Evolutionary conservation across 495 filamentous ascomycete genomes (phyloP).

Genomic region (Hypoxylon trugodes): DNA sequence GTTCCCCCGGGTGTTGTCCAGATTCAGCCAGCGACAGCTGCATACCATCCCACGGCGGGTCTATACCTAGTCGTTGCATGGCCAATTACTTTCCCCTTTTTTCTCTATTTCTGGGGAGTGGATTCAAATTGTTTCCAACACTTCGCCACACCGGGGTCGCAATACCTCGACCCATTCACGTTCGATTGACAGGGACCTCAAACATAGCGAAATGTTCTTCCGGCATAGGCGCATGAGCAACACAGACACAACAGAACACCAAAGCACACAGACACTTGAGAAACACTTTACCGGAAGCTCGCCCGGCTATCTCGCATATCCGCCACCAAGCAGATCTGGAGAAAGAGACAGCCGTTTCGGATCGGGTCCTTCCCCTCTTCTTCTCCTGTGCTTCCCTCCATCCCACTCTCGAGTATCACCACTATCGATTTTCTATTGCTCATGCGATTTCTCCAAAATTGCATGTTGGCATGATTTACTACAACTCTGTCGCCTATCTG

Average conservation of each 20-base stretch:
- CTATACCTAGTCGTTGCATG: background rate
- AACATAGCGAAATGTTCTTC: constrained; percentile 9
- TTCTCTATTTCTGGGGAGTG: constrained; percentile 7
- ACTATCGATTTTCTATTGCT: constrained; percentile 12
- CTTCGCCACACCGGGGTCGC: constrained; percentile 31
- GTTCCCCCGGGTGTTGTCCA: constrained; percentile 12
- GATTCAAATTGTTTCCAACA: constrained; percentile 5
- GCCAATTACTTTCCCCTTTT: background rate
- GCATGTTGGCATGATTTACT: constrained; percentile 7
- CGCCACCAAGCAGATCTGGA: constrained; percentile 27
- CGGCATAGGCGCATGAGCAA: background rate
- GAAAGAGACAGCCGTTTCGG: constrained; percentile 3
- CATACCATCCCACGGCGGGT: constrained; percentile 18
- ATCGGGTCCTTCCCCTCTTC: constrained; percentile 6
- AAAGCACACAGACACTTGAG: too few relatives aligned
- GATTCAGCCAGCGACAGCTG: constrained; percentile 32
- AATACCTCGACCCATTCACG: constrained; percentile 21
- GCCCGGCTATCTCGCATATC: constrained; percentile 38
- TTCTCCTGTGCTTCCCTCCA: constrained; percentile 1
- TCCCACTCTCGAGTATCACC: constrained; percentile 4
- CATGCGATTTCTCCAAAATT: constrained; percentile 29
- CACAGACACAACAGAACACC: too few relatives aligned
- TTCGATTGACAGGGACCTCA: constrained; percentile 27
- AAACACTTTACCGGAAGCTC: constrained; percentile 12
- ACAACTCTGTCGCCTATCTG: background rate